phyloP scores from a whole-genome alignment of 441 rosid species.

The Breynia disticha region DNA sequence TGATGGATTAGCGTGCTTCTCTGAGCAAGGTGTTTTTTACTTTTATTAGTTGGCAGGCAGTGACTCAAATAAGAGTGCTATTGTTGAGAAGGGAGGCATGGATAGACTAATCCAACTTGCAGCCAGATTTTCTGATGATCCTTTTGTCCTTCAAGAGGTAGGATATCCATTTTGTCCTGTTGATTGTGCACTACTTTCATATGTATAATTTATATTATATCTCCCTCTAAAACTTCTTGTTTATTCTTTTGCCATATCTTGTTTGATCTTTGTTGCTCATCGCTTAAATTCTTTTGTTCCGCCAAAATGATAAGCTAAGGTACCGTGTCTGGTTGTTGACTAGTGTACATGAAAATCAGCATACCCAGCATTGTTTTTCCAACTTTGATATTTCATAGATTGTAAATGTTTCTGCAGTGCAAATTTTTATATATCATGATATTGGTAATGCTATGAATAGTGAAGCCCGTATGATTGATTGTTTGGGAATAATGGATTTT shows the following conservation, averaged over 20 bases:
- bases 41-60: constrained; percentile 88
- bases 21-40: constrained; percentile 18
- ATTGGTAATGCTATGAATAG: background rate
- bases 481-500: constrained; percentile 4
- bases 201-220: background rate
- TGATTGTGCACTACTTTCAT: background rate
- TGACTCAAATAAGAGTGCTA: constrained; percentile 70
- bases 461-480: background rate
- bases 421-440: background rate
- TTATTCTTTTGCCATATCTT: background rate
- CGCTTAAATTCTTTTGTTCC: background rate
- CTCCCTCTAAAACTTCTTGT: background rate
- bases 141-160: constrained; percentile 85
- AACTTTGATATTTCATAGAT: background rate
- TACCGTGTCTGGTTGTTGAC: background rate
- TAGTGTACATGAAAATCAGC: background rate
- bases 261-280: background rate
- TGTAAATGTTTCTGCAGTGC: background rate
- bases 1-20: background rate
- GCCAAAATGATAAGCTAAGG: too few relatives aligned
- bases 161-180: constrained; percentile 4
- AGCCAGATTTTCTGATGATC: constrained; percentile 64
- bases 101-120: constrained; percentile 58
- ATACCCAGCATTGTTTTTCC: background rate
- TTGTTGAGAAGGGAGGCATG: constrained; percentile 70